Evolutionary conservation across 2,329 filamentous ascomycete genomes (phyloP).

Genomic region (Neoscytalidium dimidiatum): DNA sequence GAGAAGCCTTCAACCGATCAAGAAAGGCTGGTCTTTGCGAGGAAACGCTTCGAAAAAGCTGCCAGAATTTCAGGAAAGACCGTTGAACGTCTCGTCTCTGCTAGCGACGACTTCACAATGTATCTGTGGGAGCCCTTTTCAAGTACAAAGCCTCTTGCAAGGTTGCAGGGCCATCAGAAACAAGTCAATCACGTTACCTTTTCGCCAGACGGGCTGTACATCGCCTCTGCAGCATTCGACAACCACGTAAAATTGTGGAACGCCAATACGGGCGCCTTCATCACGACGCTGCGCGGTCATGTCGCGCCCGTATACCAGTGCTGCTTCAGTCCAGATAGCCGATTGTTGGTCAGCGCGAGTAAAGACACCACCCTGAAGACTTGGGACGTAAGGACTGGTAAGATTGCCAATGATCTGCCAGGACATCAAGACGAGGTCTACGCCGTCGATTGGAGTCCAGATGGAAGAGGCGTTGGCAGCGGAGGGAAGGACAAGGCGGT

Average conservation of each 20-base stretch:
- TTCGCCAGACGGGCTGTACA: conserved; percentile 82
- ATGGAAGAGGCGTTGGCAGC: conserved; percentile 84
- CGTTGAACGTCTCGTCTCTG: conserved; percentile 83
- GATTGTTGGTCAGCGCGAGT: conserved; percentile 82
- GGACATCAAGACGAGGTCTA: conserved; percentile 93
- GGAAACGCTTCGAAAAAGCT: conserved; percentile 81
- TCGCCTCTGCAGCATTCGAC: conserved; percentile 89
- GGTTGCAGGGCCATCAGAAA: conserved; percentile 92
- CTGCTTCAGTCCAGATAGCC: conserved; percentile 87
- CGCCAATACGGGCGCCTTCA: conserved; percentile 73
- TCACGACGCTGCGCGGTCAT: conserved; percentile 85
- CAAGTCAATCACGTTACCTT: conserved; percentile 95
- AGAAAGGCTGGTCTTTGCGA: conserved; percentile 73
- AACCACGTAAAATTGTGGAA: conserved; percentile 95
- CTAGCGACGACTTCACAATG: conserved; percentile 94
- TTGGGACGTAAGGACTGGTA: conserved; percentile 86
- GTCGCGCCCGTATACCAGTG: conserved; percentile 91
- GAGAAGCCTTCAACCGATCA: conserved; percentile 69
- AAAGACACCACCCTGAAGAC: conserved; percentile 95
- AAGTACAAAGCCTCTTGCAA: conserved; percentile 76
- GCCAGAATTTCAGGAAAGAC: conserved; percentile 74
- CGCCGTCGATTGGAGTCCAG: conserved; percentile 91
- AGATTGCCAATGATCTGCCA: conserved; percentile 79
- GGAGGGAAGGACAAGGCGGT: conserved; percentile 88
- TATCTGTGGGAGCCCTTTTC: conserved; percentile 86